Evolutionary conservation across 176 grass and related monocot species (phyloP), one percentile per base, ranked within the genome.

Genomic region (Neostapfia colusana): DNA sequence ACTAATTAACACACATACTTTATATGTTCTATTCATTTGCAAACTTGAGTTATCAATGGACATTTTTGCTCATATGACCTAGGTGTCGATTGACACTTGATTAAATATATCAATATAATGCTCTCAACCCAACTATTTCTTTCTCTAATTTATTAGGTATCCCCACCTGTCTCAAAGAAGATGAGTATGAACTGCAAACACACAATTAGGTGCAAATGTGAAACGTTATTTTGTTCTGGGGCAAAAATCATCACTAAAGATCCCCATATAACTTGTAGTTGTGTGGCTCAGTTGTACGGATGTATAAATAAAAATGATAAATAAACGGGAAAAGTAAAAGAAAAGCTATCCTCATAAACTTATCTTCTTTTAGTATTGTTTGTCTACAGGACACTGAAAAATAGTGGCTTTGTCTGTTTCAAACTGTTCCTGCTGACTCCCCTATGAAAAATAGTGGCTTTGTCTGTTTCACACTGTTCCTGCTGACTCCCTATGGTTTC

Each of bases 11-110:
- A 35, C 42, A 23, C 23, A 46, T 73, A 2, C 1, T 85, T 44
- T 54, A 16, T 73, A 35, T 68, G 16, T 75, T 61, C 23, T 44
- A 12, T 53, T 53, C 25, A 36, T 63, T 54, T 75, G 37, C 35
- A 51, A 11, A 69, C 16, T 69, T 63, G 42, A 25, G 9, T 63
- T 74, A 21, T 49, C 42, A 13, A 51, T 41, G 40, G 9, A 42
- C 11, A 35, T 57, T 69, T 66, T 37, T 62, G 26, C 36, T 25
- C 6, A 21, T 74, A 31, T 2, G 66, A 24, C n/a, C 40, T 31
- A 39, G 73, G 45, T 17, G 26, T 17, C 37, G 26, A 37, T 68
- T 5, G 6, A 3, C 7, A 23, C 69, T 49, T 39, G 21, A 60
- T 46, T 59, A 11, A 46, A 79, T 26, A 54, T 73, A 44, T n/a